phyloP scores from a whole-genome alignment of 495 filamentous ascomycete species.

The Daldinia childiae region DNA sequence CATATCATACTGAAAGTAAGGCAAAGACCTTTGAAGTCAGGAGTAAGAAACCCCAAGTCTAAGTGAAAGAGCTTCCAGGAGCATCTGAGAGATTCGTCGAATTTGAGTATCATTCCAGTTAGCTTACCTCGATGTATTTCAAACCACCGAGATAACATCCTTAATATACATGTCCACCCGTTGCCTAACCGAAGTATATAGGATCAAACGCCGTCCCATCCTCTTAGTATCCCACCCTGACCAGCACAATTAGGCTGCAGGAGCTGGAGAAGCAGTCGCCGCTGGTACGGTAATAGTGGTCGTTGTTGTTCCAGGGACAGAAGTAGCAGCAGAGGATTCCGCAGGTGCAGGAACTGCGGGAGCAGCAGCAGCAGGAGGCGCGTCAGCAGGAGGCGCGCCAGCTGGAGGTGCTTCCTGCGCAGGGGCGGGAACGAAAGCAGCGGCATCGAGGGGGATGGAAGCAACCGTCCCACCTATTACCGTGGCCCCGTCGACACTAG shows the following conservation, averaged over 20 bases:
- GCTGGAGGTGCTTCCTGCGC: not conserved
- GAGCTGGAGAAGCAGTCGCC: conserved; percentile 12
- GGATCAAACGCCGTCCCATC: conserved; percentile 7
- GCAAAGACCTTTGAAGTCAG: too few relatives aligned
- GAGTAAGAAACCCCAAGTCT: too few relatives aligned
- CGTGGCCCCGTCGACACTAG: conserved; percentile 27
- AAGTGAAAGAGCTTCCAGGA: not conserved
- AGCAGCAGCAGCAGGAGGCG: conserved; percentile 19
- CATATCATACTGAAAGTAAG: too few relatives aligned
- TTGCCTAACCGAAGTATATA: conserved; percentile 4
- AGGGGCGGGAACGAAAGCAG: conserved; percentile 36
- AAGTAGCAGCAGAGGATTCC: not conserved
- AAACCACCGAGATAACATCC: not conserved
- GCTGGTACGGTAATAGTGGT: conserved; percentile 26
- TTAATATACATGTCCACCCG: not conserved
- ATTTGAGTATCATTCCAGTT: not conserved
- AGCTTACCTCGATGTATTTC: not conserved
- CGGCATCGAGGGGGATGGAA: conserved; percentile 37
- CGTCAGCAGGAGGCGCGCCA: not conserved
- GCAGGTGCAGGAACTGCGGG: not conserved
- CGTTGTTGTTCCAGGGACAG: conserved; percentile 29
- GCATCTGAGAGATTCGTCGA: not conserved
- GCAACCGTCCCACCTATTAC: conserved; percentile 37
- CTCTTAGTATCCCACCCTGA: not conserved
- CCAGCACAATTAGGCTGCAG: not conserved